Conservation (phyloP, 805 yeast species). For the Zygoascus tannicola region DNA sequence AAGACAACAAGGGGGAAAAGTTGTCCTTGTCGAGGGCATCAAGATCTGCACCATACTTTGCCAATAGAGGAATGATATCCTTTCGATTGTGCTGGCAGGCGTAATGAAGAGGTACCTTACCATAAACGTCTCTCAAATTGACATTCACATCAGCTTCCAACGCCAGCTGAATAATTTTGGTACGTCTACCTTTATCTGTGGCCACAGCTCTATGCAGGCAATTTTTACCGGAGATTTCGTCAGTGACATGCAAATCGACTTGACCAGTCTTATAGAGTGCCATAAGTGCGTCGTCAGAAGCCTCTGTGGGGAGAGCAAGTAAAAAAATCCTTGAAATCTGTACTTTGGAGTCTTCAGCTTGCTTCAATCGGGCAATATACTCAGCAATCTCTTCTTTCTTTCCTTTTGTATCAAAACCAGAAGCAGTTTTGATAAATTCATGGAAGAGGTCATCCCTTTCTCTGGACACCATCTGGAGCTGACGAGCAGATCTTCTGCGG, state of each 20-base stretch:
- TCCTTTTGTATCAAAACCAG: conserved; percentile 8
- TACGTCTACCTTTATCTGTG: conserved; percentile 20
- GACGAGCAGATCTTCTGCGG: not conserved
- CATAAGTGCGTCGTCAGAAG: conserved; percentile 52
- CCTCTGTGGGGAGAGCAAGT: conserved; percentile 53
- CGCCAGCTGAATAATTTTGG: conserved; percentile 25
- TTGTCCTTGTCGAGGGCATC: conserved; percentile 34
- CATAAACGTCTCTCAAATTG: conserved; percentile 33
- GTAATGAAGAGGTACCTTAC: conserved; percentile 79
- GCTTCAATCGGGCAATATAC: conserved; percentile 36
- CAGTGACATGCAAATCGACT: conserved; percentile 55
- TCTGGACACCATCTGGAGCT: conserved; percentile 1
- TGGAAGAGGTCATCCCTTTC: conserved; percentile 60
- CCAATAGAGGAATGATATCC: conserved; percentile 34
- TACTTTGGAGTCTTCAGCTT: conserved; percentile 33
- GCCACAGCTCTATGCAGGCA: conserved; percentile 59
- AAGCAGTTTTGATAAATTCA: conserved; percentile 44
- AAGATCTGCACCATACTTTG: conserved; percentile 31
- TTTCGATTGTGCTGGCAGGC: conserved; percentile 52
- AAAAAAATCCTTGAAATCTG: conserved; percentile 64
- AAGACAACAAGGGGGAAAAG: conserved; percentile 69
- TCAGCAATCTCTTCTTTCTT: conserved; percentile 33
- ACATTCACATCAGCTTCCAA: conserved; percentile 23
- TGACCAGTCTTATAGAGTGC: conserved; percentile 38
- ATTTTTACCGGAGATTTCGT: conserved; percentile 65